These are phyloP conservation scores for Phaeosphaeriaceae sp. DNA, from an alignment of 2,329 filamentous ascomycete genomes.

Conservation along the genomic window DNA sequence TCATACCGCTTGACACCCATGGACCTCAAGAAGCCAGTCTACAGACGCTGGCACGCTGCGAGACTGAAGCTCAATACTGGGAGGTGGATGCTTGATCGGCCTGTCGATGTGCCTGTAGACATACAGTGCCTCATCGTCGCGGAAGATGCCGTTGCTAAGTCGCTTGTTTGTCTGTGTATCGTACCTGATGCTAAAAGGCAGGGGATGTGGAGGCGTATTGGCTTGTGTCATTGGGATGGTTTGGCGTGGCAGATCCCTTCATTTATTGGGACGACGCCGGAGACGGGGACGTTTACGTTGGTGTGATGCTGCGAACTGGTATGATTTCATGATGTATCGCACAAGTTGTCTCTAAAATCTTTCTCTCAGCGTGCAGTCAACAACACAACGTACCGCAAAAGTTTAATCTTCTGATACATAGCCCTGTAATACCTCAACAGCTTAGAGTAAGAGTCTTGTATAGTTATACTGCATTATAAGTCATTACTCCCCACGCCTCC, in stretches of 20 bases:
- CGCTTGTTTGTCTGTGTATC: neutral
- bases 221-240: neutral
- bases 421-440: too few relatives aligned
- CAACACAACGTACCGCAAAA: too few relatives aligned
- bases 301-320: neutral
- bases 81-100: neutral
- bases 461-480: too few relatives aligned
- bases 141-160: neutral
- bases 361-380: too few relatives aligned
- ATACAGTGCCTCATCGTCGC: neutral
- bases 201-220: neutral
- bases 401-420: too few relatives aligned
- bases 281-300: neutral
- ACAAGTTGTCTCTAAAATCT: too few relatives aligned
- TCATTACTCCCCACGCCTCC: too few relatives aligned
- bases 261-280: neutral
- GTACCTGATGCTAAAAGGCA: neutral
- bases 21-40: neutral
- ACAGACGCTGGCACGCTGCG: neutral
- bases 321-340: too few relatives aligned
- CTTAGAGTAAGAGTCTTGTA: too few relatives aligned
- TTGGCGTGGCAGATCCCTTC: neutral
- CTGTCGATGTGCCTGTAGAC: neutral
- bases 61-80: neutral
- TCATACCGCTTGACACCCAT: neutral